Evolutionary conservation across 768 basidiomycete genomes (phyloP).

Genomic region (Auriculariales sp.): DNA sequence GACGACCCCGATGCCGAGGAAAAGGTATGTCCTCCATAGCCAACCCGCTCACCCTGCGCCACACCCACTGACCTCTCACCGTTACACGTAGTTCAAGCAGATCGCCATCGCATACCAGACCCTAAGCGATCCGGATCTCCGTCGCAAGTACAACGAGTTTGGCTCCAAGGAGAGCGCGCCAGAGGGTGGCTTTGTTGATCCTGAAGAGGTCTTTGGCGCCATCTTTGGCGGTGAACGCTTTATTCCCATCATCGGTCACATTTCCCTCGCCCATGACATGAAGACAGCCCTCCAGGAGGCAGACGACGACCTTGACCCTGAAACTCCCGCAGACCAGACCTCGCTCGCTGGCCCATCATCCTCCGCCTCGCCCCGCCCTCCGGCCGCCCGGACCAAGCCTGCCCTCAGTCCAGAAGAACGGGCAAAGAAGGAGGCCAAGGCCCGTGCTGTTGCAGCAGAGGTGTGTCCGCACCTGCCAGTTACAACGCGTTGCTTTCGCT

Average conservation of each 20-base stretch:
- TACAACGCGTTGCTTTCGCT: background rate
- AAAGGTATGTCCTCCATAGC: slow-evolving; percentile 21
- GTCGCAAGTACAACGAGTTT: slow-evolving; percentile 84
- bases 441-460: slow-evolving; percentile 45
- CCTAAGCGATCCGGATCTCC: slow-evolving; percentile 58
- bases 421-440: slow-evolving; percentile 29
- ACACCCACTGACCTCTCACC: background rate
- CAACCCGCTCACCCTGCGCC: background rate
- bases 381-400: slow-evolving; percentile 22
- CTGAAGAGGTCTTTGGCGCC: slow-evolving; percentile 39
- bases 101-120: slow-evolving; percentile 79
- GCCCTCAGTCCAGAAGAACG: slow-evolving; percentile 44
- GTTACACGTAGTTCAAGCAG: slow-evolving; percentile 44
- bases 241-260: slow-evolving; percentile 74
- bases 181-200: slow-evolving; percentile 74
- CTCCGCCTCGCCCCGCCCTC: too few relatives aligned
- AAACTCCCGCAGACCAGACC: slow-evolving; percentile 9
- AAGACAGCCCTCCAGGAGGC: slow-evolving; percentile 84
- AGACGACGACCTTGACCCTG: slow-evolving; percentile 46
- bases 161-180: slow-evolving; percentile 70
- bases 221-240: slow-evolving; percentile 87
- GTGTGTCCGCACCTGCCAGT: slow-evolving; percentile 21
- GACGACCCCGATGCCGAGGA: slow-evolving; percentile 77
- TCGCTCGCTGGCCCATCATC: slow-evolving; percentile 2
- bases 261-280: slow-evolving; percentile 83